Conservation (phyloP, 2,329 filamentous ascomycete species). For the Colletotrichum costaricense region DNA sequence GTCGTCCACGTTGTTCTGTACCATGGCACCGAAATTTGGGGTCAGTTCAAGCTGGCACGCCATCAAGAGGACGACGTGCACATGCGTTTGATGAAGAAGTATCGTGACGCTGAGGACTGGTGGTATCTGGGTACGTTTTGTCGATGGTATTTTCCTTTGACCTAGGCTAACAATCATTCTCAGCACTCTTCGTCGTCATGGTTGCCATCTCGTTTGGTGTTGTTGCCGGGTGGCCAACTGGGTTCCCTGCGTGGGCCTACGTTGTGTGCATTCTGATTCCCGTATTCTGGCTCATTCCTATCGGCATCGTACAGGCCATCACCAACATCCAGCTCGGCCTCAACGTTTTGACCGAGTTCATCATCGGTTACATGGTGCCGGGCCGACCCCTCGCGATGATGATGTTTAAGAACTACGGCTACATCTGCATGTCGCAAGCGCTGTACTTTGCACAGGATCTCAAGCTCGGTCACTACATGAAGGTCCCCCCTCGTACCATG, state of each 20-base stretch:
- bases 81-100: conserved; percentile 72
- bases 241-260: conserved; percentile 69
- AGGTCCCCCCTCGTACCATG: conserved; percentile 70
- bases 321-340: conserved; percentile 74
- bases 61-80: conserved; percentile 69
- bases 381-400: conserved; percentile 79
- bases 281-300: conserved; percentile 68
- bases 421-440: conserved; percentile 75
- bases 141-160: neutral
- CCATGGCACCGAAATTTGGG: conserved; percentile 65
- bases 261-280: conserved; percentile 68
- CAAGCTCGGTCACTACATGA: conserved; percentile 78
- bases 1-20: conserved; percentile 67
- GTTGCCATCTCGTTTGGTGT: conserved; percentile 65
- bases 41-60: conserved; percentile 65
- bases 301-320: conserved; percentile 71
- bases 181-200: conserved; percentile 63
- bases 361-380: conserved; percentile 79
- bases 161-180: neutral
- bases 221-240: conserved; percentile 65
- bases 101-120: conserved; percentile 69
- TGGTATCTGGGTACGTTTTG: conserved; percentile 64
- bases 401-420: conserved; percentile 82
- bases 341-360: conserved; percentile 79
- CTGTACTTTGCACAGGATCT: conserved; percentile 74